Evolutionary conservation across 1,284 basidiomycete genomes (phyloP), one percentile per base, ranked within the genome.

Genomic region (Fomitopsis betulina): DNA sequence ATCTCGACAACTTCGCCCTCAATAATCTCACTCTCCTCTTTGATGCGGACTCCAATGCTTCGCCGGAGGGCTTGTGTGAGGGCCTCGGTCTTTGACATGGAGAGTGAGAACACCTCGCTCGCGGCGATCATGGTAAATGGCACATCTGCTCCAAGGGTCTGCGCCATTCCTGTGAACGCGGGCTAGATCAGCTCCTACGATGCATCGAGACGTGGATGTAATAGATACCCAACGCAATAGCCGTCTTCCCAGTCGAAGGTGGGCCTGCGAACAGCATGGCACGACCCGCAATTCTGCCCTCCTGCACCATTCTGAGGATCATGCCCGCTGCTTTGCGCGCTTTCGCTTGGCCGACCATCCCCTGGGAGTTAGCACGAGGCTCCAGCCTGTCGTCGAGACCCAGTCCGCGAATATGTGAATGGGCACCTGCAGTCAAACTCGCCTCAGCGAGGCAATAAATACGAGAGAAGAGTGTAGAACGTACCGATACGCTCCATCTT

Each of bases 1-100:
- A 99, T 96, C 75, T 99, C 96, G 10, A 99, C 95, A 1, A 99
- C 94, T 73, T 99, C 97, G 59, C 97, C 96, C 73, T 98, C 94
- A 62, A 99, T 96, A 50, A 98, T 84, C 72, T 99, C 96, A 2
- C 93, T 93, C 78, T 99, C 96, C 72, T 99, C 96, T 73, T 94
- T 96, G 72, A 99, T 98, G 54, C 96, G 83, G 0, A 99, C 94
- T 35, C 96, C 96, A 69, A 98, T 98, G 67, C 94, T 94, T 66
- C 95, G 80, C 67, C 96, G 82, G 76, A 99, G 94, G 0, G 96
- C 94, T 74, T 99, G 96, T 1, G 94, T 98, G 62, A 99, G 83
- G 33, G 96, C 95, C 72, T 99, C 97, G 1, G 97, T 99, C 78
- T 98, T 99, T 45, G 93, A 96, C 94, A 98, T 97, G 68, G 92